phyloP scores from a whole-genome alignment of 495 filamentous ascomycete genomes.

The Arthonia radiata region DNA sequence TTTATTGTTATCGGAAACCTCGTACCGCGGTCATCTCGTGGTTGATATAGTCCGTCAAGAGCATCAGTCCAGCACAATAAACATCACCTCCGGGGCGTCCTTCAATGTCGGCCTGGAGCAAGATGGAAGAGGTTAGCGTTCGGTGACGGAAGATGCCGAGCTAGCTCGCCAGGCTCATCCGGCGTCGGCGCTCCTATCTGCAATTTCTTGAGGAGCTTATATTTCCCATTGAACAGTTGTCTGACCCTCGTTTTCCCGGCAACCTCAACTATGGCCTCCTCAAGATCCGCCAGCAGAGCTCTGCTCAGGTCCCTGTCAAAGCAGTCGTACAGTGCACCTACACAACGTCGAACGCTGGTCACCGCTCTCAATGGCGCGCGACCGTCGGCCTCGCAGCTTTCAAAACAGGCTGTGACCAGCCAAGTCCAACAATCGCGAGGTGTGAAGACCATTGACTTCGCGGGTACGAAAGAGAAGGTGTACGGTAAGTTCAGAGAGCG shows the following conservation, averaged over 20 bases:
- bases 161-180: too few species aligned
- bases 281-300: slow-evolving; percentile 58
- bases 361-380: slow-evolving; percentile 34
- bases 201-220: slow-evolving; percentile 3
- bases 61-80: too few species aligned
- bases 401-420: slow-evolving; percentile 23
- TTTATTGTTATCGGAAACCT: too few species aligned
- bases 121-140: too few species aligned
- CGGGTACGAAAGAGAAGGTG: slow-evolving; percentile 73
- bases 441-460: slow-evolving; percentile 83
- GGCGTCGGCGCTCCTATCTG: too few species aligned
- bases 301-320: slow-evolving; percentile 49
- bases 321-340: slow-evolving; percentile 24
- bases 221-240: slow-evolving; percentile 6
- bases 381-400: slow-evolving; percentile 15
- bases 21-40: too few species aligned
- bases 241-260: too few species aligned
- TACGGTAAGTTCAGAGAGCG: slow-evolving; percentile 34
- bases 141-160: too few species aligned
- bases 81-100: too few species aligned
- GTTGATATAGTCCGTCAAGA: too few species aligned
- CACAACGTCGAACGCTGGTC: slow-evolving; percentile 46
- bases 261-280: slow-evolving; percentile 74
- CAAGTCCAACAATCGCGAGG: slow-evolving; percentile 44
- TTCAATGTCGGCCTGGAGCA: too few species aligned